These are phyloP conservation scores for Tulasnella sp. DNA, from an alignment of 768 basidiomycete species.

Conservation along the genomic window DNA sequence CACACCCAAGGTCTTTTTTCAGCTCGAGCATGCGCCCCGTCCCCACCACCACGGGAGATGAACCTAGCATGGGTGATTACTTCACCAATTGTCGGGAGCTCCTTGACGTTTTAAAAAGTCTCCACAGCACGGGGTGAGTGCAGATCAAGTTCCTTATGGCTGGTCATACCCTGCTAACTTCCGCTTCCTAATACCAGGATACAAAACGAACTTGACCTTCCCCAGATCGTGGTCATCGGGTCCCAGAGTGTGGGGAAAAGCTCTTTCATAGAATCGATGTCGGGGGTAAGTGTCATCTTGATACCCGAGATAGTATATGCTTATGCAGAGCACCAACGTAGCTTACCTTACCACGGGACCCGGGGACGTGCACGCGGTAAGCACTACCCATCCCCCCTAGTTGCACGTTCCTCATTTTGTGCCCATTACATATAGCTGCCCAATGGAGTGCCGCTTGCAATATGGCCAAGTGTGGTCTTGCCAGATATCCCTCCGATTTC, in stretches of 20 bases:
- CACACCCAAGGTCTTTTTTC: too few relatives aligned
- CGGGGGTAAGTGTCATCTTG: constrained; percentile 34
- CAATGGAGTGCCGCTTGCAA: constrained; percentile 41
- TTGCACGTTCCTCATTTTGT: constrained; percentile 10
- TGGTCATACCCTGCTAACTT: background rate
- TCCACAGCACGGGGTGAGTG: constrained; percentile 21
- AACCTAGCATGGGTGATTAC: background rate
- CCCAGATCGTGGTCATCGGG: constrained; percentile 71
- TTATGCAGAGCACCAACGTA: constrained; percentile 32
- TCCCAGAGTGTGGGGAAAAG: constrained; percentile 73
- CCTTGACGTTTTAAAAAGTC: constrained; percentile 12
- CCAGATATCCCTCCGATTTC: constrained; percentile 38
- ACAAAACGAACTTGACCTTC: constrained; percentile 58
- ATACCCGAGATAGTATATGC: too few relatives aligned
- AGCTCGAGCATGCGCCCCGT: too few relatives aligned
- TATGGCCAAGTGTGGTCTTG: constrained; percentile 38
- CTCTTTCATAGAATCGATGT: constrained; percentile 72
- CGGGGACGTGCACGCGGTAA: constrained; percentile 74
- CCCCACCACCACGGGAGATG: background rate
- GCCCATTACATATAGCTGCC: constrained; percentile 36
- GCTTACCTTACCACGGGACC: constrained; percentile 63
- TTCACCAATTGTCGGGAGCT: constrained; percentile 7
- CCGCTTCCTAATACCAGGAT: background rate
- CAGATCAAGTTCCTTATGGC: too few relatives aligned
- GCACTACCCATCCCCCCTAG: background rate